These are phyloP conservation scores for Ophiocordyceps unilateralis DNA, from an alignment of 2,329 filamentous ascomycete genomes.

Conservation along the genomic window DNA sequence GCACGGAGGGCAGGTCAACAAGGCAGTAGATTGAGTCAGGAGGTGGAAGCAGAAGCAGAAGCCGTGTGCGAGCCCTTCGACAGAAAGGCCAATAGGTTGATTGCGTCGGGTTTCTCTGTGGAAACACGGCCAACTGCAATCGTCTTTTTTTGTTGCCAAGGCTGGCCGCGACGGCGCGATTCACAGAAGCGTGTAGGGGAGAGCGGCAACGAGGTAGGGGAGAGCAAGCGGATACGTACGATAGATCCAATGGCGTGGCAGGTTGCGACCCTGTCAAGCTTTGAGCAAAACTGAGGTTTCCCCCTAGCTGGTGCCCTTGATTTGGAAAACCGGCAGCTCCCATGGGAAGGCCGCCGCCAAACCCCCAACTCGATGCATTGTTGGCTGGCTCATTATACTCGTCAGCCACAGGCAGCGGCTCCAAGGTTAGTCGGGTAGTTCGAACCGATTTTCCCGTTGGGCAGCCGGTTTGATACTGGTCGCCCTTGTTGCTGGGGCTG, in stretches of 20 bases:
- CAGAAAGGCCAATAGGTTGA: too few relatives aligned
- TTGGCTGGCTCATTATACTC: constrained; percentile 20
- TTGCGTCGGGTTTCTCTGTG: not conserved
- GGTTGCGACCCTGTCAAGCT: constrained; percentile 46
- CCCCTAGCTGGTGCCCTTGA: constrained; percentile 34
- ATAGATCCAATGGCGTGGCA: constrained; percentile 43
- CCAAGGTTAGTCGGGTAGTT: not conserved
- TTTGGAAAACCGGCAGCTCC: constrained; percentile 35
- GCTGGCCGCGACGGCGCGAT: not conserved
- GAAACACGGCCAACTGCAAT: not conserved
- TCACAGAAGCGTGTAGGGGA: not conserved
- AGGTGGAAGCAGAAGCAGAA: not conserved
- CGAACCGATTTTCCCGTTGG: constrained; percentile 46
- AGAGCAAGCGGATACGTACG: constrained; percentile 32
- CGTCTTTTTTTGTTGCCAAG: too few relatives aligned
- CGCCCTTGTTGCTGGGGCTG: constrained; percentile 36
- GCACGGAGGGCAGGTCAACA: too few relatives aligned
- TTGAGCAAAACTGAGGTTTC: constrained; percentile 49
- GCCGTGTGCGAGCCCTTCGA: too few relatives aligned
- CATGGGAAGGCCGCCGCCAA: constrained; percentile 45
- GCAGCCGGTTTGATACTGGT: constrained; percentile 39
- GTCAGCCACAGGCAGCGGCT: not conserved
- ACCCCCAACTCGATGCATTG: constrained; percentile 42
- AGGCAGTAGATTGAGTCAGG: too few relatives aligned
- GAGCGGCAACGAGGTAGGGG: not conserved